These are phyloP conservation scores for Cystobasidium tubakii DNA, from an alignment of 768 basidiomycete genomes.

Conservation along the genomic window DNA sequence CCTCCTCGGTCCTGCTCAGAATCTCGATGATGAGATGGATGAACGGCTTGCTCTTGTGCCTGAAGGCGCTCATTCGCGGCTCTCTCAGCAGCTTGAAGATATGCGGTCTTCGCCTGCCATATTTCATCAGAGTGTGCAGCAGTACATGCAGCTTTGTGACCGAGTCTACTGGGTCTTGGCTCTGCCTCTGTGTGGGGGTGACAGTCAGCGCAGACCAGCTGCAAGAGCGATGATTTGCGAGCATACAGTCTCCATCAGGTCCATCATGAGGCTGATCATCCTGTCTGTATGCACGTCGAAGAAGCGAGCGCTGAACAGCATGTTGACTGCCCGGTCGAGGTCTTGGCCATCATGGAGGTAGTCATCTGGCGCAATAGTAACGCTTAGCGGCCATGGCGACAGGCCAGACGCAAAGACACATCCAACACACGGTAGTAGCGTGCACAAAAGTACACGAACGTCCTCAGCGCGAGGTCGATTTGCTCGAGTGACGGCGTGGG, in stretches of 20 bases:
- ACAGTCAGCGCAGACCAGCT: slow-evolving; percentile 8
- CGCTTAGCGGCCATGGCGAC: background rate
- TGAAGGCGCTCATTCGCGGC: slow-evolving; percentile 32
- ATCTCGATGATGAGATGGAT: slow-evolving; percentile 15
- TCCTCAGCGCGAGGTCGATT: slow-evolving; percentile 52
- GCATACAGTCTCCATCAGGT: slow-evolving; percentile 62
- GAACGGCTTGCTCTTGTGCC: slow-evolving; percentile 1
- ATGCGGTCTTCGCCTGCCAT: slow-evolving; percentile 25
- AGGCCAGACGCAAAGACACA: background rate
- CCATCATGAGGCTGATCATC: slow-evolving; percentile 73
- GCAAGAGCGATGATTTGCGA: slow-evolving; percentile 12
- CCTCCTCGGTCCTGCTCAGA: slow-evolving; percentile 39
- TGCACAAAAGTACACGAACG: slow-evolving; percentile 71
- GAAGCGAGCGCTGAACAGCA: slow-evolving; percentile 75
- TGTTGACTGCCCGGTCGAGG: slow-evolving; percentile 71
- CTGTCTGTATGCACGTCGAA: slow-evolving; percentile 86
- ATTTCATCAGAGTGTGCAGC: slow-evolving; percentile 8
- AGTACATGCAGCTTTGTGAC: slow-evolving; percentile 25
- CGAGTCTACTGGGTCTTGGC: slow-evolving; percentile 18
- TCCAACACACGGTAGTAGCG: slow-evolving; percentile 67
- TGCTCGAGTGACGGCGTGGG: slow-evolving; percentile 9
- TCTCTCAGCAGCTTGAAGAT: slow-evolving; percentile 36
- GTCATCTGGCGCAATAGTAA: slow-evolving; percentile 56
- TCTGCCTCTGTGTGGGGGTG: slow-evolving; percentile 13
- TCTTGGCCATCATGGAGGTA: slow-evolving; percentile 78